Evolutionary conservation across 495 filamentous ascomycete species (phyloP).

Genomic region (Pseudotulostoma volvatum): DNA sequence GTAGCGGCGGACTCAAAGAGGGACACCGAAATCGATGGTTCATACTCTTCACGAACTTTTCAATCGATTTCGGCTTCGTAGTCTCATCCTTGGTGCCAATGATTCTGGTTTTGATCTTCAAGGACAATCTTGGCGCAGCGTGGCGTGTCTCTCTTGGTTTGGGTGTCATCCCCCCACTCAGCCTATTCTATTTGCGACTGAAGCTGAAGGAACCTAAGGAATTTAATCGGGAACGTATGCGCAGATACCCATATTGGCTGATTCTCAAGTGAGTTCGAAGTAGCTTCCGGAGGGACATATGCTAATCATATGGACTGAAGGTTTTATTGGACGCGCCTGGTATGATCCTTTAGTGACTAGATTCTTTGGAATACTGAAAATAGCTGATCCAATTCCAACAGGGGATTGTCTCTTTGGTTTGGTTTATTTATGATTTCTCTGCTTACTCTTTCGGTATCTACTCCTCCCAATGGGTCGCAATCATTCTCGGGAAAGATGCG

Average conservation of each 20-base stretch:
- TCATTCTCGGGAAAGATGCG: conserved; percentile 39
- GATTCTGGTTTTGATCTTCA: conserved; percentile 52
- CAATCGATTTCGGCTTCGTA: conserved; percentile 72
- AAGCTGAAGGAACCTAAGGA: conserved; percentile 73
- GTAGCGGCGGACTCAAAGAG: conserved; percentile 59
- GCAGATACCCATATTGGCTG: conserved; percentile 30
- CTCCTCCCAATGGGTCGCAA: conserved; percentile 48
- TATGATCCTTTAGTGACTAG: no score
- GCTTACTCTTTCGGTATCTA: conserved; percentile 70
- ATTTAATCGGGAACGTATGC: conserved; percentile 46
- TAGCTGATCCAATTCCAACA: no score
- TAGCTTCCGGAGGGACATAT: neutral
- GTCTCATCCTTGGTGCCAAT: conserved; percentile 57
- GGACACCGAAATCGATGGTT: conserved; percentile 84
- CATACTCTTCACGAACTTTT: conserved; percentile 80
- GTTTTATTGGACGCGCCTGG: conserved; percentile 36
- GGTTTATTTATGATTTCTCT: conserved; percentile 87
- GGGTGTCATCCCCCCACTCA: conserved; percentile 62
- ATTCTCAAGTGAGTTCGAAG: conserved; percentile 29
- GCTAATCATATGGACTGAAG: conserved; percentile 12
- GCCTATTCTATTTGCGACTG: conserved; percentile 56
- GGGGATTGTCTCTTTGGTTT: conserved; percentile 57
- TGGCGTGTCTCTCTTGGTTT: conserved; percentile 67
- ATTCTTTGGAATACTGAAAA: neutral
- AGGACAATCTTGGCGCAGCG: conserved; percentile 48